phyloP scores from a whole-genome alignment of 225 moss, liverwort and hornwort species.

The Sphagnum contortum region DNA sequence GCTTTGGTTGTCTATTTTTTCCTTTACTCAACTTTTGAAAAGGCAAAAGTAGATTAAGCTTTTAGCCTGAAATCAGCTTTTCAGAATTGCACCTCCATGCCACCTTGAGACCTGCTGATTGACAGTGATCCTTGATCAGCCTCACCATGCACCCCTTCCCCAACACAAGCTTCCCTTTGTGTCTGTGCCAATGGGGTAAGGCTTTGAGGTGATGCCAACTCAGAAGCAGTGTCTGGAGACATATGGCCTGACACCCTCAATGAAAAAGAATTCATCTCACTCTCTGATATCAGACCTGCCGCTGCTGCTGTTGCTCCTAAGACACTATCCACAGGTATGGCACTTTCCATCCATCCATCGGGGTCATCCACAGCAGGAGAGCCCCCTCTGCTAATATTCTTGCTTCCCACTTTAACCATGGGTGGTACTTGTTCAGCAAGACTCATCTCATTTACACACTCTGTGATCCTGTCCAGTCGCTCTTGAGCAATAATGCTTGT shows the following conservation, averaged over 20 bases:
- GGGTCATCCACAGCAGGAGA: slow-evolving; percentile 58
- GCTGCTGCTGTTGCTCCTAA: slow-evolving; percentile 94
- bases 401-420: slow-evolving; percentile 64
- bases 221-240: slow-evolving; percentile 53
- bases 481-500: slow-evolving; percentile 98
- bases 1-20: too few species aligned
- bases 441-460: slow-evolving; percentile 94
- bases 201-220: slow-evolving; percentile 36
- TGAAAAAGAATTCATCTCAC: slow-evolving; percentile 79
- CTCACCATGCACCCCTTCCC: slow-evolving; percentile 18
- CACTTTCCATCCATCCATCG: slow-evolving; percentile 94
- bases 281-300: slow-evolving; percentile 85
- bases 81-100: slow-evolving; percentile 27
- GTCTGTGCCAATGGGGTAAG: slow-evolving; percentile 36
- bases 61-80: too few species aligned
- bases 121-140: slow-evolving; percentile 18
- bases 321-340: slow-evolving; percentile 85
- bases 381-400: slow-evolving; percentile 28
- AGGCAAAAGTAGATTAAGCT: too few species aligned
- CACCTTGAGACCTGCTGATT: slow-evolving; percentile 27
- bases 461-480: slow-evolving; percentile 93
- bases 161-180: slow-evolving; percentile 14
- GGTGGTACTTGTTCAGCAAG: slow-evolving; percentile 66
- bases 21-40: too few species aligned
- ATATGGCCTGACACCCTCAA: slow-evolving; percentile 69